Percentiles rank a stretch among this genome's conserved stretches.
phyloP scores from a whole-genome alignment of 1,139 yeast species.

The Sugiyamaella castrensis region DNA sequence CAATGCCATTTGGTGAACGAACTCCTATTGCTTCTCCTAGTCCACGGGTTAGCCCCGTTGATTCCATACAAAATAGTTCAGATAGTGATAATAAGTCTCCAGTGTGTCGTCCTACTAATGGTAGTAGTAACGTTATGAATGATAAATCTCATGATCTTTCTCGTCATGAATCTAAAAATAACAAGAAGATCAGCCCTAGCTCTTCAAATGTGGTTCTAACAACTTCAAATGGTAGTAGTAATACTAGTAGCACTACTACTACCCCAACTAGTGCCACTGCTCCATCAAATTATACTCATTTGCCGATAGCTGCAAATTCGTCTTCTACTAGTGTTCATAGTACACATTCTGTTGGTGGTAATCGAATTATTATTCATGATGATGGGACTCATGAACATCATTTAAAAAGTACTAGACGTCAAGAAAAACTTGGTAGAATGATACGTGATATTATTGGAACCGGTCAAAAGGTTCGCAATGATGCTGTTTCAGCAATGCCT shows the following conservation, averaged over 20 bases:
- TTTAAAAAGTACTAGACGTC: slow-evolving; percentile 73
- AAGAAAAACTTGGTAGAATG: slow-evolving; percentile 84
- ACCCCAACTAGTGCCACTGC: no score
- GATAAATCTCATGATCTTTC: not conserved
- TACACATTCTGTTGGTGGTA: not conserved
- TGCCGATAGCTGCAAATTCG: not conserved
- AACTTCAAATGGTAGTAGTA: not conserved
- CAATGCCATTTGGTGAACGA: slow-evolving; percentile 5
- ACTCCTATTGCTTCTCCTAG: slow-evolving; percentile 6
- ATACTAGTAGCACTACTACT: no score
- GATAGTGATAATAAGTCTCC: no score
- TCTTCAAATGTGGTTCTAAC: no score
- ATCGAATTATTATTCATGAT: slow-evolving; percentile 37
- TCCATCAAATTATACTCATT: no score
- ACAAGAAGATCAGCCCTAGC: not conserved
- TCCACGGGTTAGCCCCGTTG: slow-evolving; percentile 3
- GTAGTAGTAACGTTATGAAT: no score
- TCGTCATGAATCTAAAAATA: not conserved
- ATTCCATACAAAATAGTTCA: no score
- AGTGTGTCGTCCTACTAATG: no score
- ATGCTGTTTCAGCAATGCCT: slow-evolving; percentile 83
- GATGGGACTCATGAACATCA: slow-evolving; percentile 79
- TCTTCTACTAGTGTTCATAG: not conserved
- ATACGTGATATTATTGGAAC: slow-evolving; percentile 64
- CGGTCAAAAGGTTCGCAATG: slow-evolving; percentile 74